Conservation (phyloP, 208 protist species). For the Novymonas esmeraldas region DNA sequence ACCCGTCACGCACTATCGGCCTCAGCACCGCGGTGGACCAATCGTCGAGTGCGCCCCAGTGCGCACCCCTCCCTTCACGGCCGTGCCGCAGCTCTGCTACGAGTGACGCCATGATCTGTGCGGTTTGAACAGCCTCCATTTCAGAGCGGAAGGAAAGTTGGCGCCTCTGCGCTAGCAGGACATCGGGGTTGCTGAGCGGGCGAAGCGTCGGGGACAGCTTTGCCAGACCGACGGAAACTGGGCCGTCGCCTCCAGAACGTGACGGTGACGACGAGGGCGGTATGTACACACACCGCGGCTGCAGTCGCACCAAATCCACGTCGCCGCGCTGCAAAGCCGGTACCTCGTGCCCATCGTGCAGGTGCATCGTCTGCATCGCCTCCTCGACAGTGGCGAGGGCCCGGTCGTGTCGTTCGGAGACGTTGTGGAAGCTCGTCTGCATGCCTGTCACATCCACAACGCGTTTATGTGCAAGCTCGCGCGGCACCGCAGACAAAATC, state of each 20-base stretch:
- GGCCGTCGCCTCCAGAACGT: neutral
- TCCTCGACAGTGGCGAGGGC: conserved; percentile 54
- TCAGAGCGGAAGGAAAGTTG: conserved; percentile 52
- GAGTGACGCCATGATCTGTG: conserved; percentile 54
- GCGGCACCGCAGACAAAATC: conserved; percentile 36
- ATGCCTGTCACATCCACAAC: conserved; percentile 80
- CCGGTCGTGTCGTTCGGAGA: conserved; percentile 34
- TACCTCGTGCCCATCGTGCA: conserved; percentile 80
- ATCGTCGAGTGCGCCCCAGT: neutral
- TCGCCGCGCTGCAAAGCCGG: conserved; percentile 70
- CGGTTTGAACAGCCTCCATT: conserved; percentile 58
- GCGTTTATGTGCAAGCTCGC: conserved; percentile 39
- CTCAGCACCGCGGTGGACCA: conserved; percentile 17
- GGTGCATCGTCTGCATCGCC: conserved; percentile 77
- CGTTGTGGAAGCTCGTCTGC: conserved; percentile 65
- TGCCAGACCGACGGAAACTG: conserved; percentile 1
- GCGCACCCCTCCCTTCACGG: neutral
- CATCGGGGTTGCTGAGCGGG: conserved; percentile 52
- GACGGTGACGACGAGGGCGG: neutral
- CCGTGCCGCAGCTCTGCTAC: conserved; percentile 17
- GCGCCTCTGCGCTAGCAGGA: conserved; percentile 31
- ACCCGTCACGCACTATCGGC: conserved; percentile 49
- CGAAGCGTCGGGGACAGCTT: conserved; percentile 11
- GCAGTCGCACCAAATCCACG: conserved; percentile 53
- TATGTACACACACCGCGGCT: conserved; percentile 50